Base-by-base conservation (phyloP, 768 basidiomycete species). In the Lactarius psammicola region DNA sequence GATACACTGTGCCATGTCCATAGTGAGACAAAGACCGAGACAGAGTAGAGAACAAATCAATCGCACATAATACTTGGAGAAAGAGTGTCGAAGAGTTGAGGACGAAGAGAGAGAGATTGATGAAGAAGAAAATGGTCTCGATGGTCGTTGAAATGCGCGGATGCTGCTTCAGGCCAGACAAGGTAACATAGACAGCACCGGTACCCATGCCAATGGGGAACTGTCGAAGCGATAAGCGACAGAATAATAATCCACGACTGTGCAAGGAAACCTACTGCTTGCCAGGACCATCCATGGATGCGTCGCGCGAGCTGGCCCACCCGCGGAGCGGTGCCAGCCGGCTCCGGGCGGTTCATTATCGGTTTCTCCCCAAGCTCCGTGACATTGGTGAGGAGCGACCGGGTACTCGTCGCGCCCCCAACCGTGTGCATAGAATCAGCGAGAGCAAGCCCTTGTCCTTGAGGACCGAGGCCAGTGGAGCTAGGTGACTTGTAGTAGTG, bases 251-350 rank as follows among this genome's bases (percentile, higher is more conserved):
- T 10, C n/a, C 3, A 4, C 15, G 38, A 20, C 10, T 23, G 40
- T n/a, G 15, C 30, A 28, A 23, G 26, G 38, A 49, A 15, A 76
- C 80, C 36, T 69, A 82, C 81, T 60, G 80, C 80, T 71, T 82
- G 80, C 81, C 81, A 82, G 46, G 79, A 76, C 81, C 81, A 82
- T 54, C 81, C 80, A 71, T 82, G 81, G 54, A 82, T 80, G n/a
- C 81, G 76, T 36, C 79, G 72, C 18, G 78, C 79, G 26, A 81
- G 69, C 17, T 71, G 46, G 67, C 76, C 76, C 56, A 77, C 63
- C 15, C 38, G 59, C 13, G 60, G 67, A 17, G 44, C 10, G 6
- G 40, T 3, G 15, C n/a, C 53, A 28, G 53, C 20, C 20, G 60
- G 23, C 20, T 57, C 40, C 17, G 53, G 40, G 6, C 15, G 18